Conservation (phyloP, 1,139 yeast species). For the Debaryomyces sp. region DNA sequence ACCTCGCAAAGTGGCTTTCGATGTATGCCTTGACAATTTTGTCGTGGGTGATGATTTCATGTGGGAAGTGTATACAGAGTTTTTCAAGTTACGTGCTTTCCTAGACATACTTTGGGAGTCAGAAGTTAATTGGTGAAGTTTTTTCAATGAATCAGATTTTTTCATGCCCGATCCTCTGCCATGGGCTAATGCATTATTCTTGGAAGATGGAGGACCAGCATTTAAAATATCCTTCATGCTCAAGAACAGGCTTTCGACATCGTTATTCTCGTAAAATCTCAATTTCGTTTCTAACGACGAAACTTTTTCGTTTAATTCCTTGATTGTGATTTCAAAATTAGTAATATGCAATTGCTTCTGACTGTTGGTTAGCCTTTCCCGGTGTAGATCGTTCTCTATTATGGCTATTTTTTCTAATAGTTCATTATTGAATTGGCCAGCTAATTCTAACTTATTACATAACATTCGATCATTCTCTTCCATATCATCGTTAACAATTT, state of each 20-base stretch:
- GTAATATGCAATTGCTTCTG: slow-evolving; percentile 37
- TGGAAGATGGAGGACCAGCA: slow-evolving; percentile 34
- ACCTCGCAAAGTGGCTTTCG: slow-evolving; percentile 10
- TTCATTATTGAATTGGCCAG: slow-evolving; percentile 44
- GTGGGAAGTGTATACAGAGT: slow-evolving; percentile 14
- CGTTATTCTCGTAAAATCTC: slow-evolving; percentile 12
- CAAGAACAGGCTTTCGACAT: slow-evolving; percentile 30
- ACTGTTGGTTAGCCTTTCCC: slow-evolving; percentile 32
- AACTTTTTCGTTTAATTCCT: slow-evolving; percentile 22
- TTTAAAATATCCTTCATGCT: slow-evolving; percentile 34
- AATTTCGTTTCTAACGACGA: slow-evolving; percentile 12
- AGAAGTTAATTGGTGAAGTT: slow-evolving; percentile 20
- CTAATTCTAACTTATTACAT: slow-evolving; percentile 33
- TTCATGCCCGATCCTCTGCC: slow-evolving; percentile 14
- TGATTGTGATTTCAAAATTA: slow-evolving; percentile 38
- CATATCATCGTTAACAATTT: slow-evolving; percentile 45
- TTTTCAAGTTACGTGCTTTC: slow-evolving; percentile 18
- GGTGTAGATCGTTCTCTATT: slow-evolving; percentile 43
- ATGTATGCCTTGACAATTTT: slow-evolving; percentile 17
- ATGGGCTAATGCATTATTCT: slow-evolving; percentile 2
- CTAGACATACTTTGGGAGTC: slow-evolving; percentile 17
- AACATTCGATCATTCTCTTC: slow-evolving; percentile 42
- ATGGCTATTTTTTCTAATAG: slow-evolving; percentile 45
- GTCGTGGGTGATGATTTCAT: slow-evolving; percentile 30
- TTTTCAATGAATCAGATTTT: slow-evolving; percentile 28